A percentile compares a stretch with the other conserved stretches of the same genome.
These are phyloP conservation scores for Solanum boliviense DNA, from an alignment of 257 asterid genomes.

Conservation along the genomic window DNA sequence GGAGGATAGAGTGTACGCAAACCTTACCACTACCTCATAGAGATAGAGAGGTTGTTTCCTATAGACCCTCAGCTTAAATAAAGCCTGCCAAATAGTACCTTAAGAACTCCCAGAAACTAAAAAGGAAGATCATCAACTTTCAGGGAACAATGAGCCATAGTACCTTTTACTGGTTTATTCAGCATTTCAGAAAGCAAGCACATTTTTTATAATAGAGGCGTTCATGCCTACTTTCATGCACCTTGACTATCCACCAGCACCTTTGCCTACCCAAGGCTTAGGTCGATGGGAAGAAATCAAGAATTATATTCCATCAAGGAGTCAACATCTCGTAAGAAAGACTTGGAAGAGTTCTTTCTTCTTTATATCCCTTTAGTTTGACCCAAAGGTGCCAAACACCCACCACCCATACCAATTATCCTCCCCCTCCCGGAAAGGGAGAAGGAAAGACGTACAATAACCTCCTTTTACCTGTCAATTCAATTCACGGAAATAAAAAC, in stretches of 20 bases:
- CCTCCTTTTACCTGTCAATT: neutral
- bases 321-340: neutral
- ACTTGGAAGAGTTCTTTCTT: neutral
- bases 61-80: neutral
- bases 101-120: neutral
- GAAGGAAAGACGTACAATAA: neutral
- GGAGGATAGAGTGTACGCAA: neutral
- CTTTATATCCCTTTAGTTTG: neutral
- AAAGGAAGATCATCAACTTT: neutral
- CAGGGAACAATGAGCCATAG: neutral
- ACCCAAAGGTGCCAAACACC: neutral
- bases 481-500: neutral
- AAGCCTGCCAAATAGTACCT: neutral
- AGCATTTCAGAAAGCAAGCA: neutral
- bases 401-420: neutral
- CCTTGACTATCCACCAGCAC: neutral
- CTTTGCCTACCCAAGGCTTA: neutral
- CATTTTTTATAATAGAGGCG: neutral
- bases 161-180: neutral
- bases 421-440: neutral
- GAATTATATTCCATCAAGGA: neutral
- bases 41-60: neutral
- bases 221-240: neutral
- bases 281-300: neutral
- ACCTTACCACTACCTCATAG: neutral